Percentiles rank a stretch among this genome's conserved stretches.
These are phyloP conservation scores for Lipomyces oligophaga DNA, from an alignment of 805 yeast genomes.

Conservation along the genomic window DNA sequence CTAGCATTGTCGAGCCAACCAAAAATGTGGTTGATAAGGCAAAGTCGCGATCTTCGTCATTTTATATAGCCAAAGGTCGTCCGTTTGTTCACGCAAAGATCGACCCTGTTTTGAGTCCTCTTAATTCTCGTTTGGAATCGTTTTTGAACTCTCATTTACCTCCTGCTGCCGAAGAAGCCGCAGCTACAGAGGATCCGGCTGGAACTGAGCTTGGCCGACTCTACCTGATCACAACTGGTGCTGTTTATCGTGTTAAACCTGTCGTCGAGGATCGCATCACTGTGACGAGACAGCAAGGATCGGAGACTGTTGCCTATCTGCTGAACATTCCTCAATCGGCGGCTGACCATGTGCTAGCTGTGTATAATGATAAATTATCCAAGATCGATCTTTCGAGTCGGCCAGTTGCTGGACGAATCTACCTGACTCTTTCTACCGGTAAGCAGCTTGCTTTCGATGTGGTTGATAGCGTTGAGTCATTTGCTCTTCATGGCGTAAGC, in stretches of 20 bases:
- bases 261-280: slow-evolving; percentile 20
- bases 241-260: slow-evolving; percentile 21
- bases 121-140: slow-evolving; percentile 52
- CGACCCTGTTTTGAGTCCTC: slow-evolving; percentile 60
- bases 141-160: slow-evolving; percentile 48
- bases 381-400: slow-evolving; percentile 13
- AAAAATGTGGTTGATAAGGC: slow-evolving; percentile 44
- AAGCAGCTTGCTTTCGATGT: slow-evolving; percentile 18
- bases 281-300: slow-evolving; percentile 13
- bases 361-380: slow-evolving; percentile 24
- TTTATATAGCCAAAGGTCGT: slow-evolving; percentile 58
- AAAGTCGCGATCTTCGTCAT: slow-evolving; percentile 47
- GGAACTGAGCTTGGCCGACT: slow-evolving; percentile 24
- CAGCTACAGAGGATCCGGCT: slow-evolving; percentile 1
- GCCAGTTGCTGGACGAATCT: slow-evolving; percentile 19
- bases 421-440: slow-evolving; percentile 22
- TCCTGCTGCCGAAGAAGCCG: slow-evolving; percentile 8
- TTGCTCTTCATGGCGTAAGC: slow-evolving; percentile 14
- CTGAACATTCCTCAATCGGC: slow-evolving; percentile 21
- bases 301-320: slow-evolving; percentile 19
- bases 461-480: slow-evolving; percentile 16
- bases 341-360: slow-evolving; percentile 20
- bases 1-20: slow-evolving; percentile 50
- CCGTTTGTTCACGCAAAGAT: slow-evolving; percentile 59
- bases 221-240: slow-evolving; percentile 17